A percentile compares a stretch with the other conserved stretches of the same genome.
These are phyloP conservation scores for Puccinellia tenuiflora DNA, from an alignment of 176 grass and related monocot genomes.

Conservation along the genomic window DNA sequence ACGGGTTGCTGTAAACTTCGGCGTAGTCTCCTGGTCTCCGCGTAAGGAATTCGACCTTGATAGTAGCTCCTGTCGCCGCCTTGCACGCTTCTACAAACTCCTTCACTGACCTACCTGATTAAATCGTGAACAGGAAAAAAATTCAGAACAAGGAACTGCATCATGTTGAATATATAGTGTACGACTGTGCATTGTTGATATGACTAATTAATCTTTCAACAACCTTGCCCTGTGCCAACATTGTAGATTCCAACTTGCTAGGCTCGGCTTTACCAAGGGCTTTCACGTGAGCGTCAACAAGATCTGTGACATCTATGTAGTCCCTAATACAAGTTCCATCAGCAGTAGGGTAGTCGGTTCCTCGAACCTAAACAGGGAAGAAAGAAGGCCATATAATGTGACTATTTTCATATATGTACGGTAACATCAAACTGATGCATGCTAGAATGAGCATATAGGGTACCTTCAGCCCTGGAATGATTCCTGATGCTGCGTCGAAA, in stretches of 20 bases:
- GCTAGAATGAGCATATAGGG: not conserved
- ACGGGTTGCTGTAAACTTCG: conserved; percentile 89
- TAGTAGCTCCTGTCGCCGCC: conserved; percentile 65
- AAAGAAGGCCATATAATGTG: not conserved
- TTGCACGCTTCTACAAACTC: conserved; percentile 96
- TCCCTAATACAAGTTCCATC: conserved; percentile 93
- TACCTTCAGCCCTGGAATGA: conserved; percentile 79
- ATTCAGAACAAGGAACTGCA: conserved; percentile 29
- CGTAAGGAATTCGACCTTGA: conserved; percentile 63
- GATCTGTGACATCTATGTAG: conserved; percentile 98
- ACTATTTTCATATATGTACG: not conserved
- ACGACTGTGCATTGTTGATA: not conserved
- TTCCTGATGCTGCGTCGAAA: conserved; percentile 74
- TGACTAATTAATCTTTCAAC: conserved; percentile 1
- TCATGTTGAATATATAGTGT: not conserved
- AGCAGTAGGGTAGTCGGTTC: conserved; percentile 57
- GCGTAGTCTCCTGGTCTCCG: conserved; percentile 89
- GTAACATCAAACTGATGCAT: not conserved
- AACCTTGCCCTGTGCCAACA: conserved; percentile 89
- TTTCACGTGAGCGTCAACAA: conserved; percentile 98
- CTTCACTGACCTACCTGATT: conserved; percentile 89
- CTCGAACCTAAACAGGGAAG: conserved; percentile 51
- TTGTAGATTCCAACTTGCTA: conserved; percentile 93
- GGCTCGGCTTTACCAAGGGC: conserved; percentile 76
- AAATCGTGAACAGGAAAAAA: not conserved